phyloP scores from a whole-genome alignment of 495 filamentous ascomycete genomes.

The Aspergillus diversus region DNA sequence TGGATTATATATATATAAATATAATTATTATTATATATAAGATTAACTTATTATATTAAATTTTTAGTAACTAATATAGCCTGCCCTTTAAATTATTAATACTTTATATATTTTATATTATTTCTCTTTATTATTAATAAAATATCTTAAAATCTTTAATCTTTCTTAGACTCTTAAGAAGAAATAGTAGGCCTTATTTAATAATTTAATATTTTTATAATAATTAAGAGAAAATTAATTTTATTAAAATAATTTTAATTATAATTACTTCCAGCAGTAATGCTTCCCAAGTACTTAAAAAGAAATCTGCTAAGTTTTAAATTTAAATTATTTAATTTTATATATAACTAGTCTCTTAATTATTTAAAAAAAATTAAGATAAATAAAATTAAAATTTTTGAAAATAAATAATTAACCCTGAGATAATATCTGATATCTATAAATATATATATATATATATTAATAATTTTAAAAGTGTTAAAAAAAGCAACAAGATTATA shows the following conservation, averaged over 20 bases:
- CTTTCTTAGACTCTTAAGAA: too few species aligned
- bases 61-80: background rate
- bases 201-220: background rate
- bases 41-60: background rate
- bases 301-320: background rate
- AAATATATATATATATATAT: background rate
- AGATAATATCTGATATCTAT: background rate
- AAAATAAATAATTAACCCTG: background rate
- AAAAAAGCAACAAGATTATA: background rate
- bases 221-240: too few species aligned
- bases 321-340: background rate
- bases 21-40: background rate
- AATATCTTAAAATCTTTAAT: too few species aligned
- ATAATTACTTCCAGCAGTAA: background rate
- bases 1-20: background rate
- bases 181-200: background rate
- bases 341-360: background rate
- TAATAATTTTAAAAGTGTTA: background rate
- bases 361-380: background rate
- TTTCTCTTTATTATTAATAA: too few species aligned
- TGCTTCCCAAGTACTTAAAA: background rate
- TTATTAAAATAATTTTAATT: background rate
- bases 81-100: background rate
- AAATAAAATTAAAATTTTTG: background rate
- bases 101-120: background rate